Evolutionary conservation across 2,329 filamentous ascomycete genomes (phyloP).

Genomic region (Mycosphaerelloides madeirae): DNA sequence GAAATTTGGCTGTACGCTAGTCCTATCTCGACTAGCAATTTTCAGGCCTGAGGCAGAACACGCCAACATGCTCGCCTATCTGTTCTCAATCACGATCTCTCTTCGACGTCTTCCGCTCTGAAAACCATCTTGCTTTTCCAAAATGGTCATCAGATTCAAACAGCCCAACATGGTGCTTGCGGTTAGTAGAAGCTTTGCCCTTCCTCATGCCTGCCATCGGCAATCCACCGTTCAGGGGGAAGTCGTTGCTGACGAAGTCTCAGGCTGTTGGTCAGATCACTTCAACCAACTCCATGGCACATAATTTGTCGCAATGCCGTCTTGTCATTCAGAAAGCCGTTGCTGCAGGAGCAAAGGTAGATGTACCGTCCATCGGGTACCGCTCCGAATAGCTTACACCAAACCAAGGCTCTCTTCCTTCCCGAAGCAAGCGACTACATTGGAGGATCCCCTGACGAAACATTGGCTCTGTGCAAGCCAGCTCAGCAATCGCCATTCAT

Average conservation of each 20-base stretch:
- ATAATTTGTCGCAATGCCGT: slow-evolving; percentile 77
- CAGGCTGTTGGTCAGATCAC: slow-evolving; percentile 83
- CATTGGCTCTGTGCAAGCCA: slow-evolving; percentile 65
- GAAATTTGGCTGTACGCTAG: no score
- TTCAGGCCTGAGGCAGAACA: no score
- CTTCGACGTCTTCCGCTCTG: no score
- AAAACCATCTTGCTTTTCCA: no score
- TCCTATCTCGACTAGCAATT: no score
- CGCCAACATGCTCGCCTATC: no score
- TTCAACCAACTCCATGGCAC: slow-evolving; percentile 70
- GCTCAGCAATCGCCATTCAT: slow-evolving; percentile 68
- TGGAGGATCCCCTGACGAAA: slow-evolving; percentile 61
- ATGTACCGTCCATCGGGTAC: background rate
- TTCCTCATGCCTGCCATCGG: background rate
- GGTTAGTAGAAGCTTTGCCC: slow-evolving; percentile 9
- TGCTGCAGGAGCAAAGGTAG: slow-evolving; percentile 70
- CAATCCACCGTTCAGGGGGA: background rate
- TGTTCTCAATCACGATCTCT: no score
- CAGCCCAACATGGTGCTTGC: slow-evolving; percentile 24
- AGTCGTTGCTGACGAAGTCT: background rate
- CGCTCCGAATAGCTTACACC: slow-evolving; percentile 4
- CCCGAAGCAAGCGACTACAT: slow-evolving; percentile 93
- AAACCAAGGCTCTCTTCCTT: slow-evolving; percentile 70
- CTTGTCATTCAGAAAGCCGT: slow-evolving; percentile 68
- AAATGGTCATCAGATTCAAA: slow-evolving; percentile 3